phyloP scores from a whole-genome alignment of 768 basidiomycete species.

The Serendipita sp. region DNA sequence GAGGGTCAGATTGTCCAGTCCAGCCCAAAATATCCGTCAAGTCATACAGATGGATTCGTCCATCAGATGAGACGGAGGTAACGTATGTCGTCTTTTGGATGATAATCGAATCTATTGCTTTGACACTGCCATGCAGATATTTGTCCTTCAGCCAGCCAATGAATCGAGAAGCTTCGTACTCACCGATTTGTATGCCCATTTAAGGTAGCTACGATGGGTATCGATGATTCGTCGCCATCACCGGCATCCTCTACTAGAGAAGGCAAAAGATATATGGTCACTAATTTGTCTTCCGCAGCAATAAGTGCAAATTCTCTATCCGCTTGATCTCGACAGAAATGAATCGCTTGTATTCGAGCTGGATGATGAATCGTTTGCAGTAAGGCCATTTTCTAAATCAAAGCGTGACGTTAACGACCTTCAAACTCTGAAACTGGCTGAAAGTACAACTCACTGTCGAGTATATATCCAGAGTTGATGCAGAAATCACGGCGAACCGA shows the following conservation, averaged over 20 bases:
- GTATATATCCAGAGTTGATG: conserved; percentile 66
- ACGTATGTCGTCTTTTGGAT: conserved; percentile 42
- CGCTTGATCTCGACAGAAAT: conserved; percentile 44
- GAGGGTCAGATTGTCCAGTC: conserved; percentile 12
- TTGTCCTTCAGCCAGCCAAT: neutral
- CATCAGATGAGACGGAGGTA: conserved; percentile 79
- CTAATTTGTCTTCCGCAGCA: conserved; percentile 79
- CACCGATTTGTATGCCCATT: conserved; percentile 79
- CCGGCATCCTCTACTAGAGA: conserved; percentile 22
- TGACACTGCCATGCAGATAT: conserved; percentile 37
- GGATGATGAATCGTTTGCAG: conserved; percentile 58
- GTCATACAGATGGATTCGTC: conserved; percentile 64
- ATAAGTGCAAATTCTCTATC: conserved; percentile 56
- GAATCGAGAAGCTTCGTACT: conserved; percentile 15
- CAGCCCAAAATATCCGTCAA: conserved; percentile 31
- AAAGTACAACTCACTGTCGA: conserved; percentile 35
- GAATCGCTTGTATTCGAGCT: conserved; percentile 70
- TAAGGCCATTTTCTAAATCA: conserved; percentile 54
- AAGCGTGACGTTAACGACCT: neutral
- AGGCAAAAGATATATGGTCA: conserved; percentile 56
- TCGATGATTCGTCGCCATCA: conserved; percentile 12
- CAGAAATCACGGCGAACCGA: conserved; percentile 63
- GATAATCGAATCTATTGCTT: conserved; percentile 52
- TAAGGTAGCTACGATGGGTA: conserved; percentile 55
- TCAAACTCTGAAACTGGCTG: conserved; percentile 9